Evolutionary conservation across 176 grass and related monocot species (phyloP), one percentile per base, ranked within the genome.

Genomic region (Avena insularis): DNA sequence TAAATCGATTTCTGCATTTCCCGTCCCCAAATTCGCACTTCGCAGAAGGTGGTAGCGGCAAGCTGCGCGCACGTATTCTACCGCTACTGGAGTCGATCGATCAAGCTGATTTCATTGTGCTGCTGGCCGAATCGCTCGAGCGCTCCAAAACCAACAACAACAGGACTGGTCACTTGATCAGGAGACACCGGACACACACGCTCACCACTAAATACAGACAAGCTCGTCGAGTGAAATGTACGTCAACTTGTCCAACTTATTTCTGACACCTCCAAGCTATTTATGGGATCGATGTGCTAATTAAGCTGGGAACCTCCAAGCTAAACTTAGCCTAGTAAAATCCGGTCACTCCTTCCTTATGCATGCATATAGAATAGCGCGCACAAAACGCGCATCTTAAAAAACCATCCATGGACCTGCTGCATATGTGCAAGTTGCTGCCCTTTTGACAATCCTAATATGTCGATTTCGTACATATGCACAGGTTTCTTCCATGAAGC

Each of bases 291-390:
- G 46, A 45, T 67, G 31, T n/a, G 11, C 10, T 74, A 75, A 53
- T 27, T 12, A 8, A 49, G 66, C 20, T 27, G 6, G 8, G 17
- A 49, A 64, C 13, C 45, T 43, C 21, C 21, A 53, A 19, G 31
- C 80, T 83, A 88, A 78, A 71, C 2, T 51, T 83, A 61, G 72
- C 40, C 7, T 6, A 1, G 48, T 17, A 46, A 56, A 82, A 47
- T 0, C 16, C 48, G 40, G 27, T 33, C 46, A 79, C 4, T 38
- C 14, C 29, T 29, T 29, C 2, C 81, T 20, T 63, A 69, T 70
- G 61, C 51, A 71, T 83, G 38, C 38, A 78, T 59, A 49, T 38
- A 83, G 46, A 69, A 35, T 50, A 68, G 35, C 25, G 17, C 17
- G 58, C 5, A 83, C 5, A 61, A 71, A 71, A 8, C 3, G 27